phyloP scores from a whole-genome alignment of 768 basidiomycete genomes.

The Suillus americanus region DNA sequence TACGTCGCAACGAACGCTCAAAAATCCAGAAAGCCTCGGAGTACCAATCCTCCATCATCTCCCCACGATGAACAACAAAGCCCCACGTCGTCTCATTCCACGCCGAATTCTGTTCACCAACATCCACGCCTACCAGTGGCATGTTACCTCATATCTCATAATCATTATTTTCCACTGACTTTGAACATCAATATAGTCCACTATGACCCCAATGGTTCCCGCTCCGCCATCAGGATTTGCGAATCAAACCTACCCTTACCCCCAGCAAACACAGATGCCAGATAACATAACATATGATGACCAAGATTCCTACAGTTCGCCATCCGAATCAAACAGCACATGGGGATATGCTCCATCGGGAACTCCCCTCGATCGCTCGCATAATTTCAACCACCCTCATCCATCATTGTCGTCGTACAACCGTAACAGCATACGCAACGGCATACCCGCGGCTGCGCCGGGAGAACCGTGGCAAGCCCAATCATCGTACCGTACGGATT shows the following conservation, averaged over 20 bases:
- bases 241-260: conserved; percentile 43
- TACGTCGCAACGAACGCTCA: conserved; percentile 49
- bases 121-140: conserved; percentile 32
- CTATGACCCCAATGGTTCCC: conserved; percentile 40
- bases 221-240: conserved; percentile 36
- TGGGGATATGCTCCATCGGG: conserved; percentile 52
- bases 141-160: conserved; percentile 40
- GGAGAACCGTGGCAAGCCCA: conserved; percentile 26
- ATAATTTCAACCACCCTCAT: conserved; percentile 45
- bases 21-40: conserved; percentile 37
- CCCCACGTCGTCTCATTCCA: conserved; percentile 45
- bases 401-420: conserved; percentile 51
- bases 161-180: conserved; percentile 1
- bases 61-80: conserved; percentile 40
- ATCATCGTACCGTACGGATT: conserved; percentile 27
- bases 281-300: conserved; percentile 44
- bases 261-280: conserved; percentile 38
- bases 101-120: conserved; percentile 48
- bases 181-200: conserved; percentile 20
- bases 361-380: conserved; percentile 36
- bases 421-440: conserved; percentile 33
- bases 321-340: conserved; percentile 45
- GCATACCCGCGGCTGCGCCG: conserved; percentile 17
- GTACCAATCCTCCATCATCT: conserved; percentile 35
- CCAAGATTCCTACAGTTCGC: conserved; percentile 40